phyloP scores from a whole-genome alignment of 2,329 filamentous ascomycete species.

The Trichoderma gracile region DNA sequence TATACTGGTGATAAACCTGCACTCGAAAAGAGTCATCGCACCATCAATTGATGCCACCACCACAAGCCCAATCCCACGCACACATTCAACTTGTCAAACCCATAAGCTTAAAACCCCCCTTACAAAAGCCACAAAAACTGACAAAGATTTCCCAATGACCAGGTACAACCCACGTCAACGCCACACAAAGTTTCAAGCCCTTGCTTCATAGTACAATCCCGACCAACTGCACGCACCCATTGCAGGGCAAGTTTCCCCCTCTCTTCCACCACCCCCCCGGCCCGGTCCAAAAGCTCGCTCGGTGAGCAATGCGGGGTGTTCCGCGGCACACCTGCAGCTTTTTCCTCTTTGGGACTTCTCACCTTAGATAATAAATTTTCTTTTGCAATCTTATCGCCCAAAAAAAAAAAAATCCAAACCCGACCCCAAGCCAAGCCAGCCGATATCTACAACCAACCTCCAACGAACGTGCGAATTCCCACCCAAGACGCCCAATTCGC shows the following conservation, averaged over 20 bases:
- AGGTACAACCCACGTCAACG: neutral
- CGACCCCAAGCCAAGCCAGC: neutral
- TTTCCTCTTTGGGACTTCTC: slow-evolving; percentile 28
- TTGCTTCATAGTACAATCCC: no score
- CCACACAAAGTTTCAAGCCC: no score
- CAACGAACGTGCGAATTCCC: neutral
- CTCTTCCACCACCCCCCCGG: no score
- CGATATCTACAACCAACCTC: neutral
- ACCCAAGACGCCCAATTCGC: slow-evolving; percentile 8
- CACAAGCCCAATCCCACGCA: neutral
- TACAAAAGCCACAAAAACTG: no score
- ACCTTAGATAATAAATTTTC: slow-evolving; percentile 36
- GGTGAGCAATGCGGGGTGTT: slow-evolving; percentile 37
- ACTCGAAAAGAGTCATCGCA: neutral
- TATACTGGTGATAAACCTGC: no score
- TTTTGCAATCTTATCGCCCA: slow-evolving; percentile 37
- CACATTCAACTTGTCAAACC: neutral
- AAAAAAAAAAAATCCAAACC: neutral
- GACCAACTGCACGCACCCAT: neutral
- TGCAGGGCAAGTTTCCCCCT: neutral
- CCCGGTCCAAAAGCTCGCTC: slow-evolving; percentile 10
- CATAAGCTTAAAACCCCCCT: no score
- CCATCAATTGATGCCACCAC: neutral
- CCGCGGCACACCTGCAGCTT: slow-evolving; percentile 31
- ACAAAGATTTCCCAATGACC: no score